Percentiles rank a stretch among this genome's conserved stretches.
phyloP scores from a whole-genome alignment of 352 stramenopile genomes.

The Blastocystis sp. region DNA sequence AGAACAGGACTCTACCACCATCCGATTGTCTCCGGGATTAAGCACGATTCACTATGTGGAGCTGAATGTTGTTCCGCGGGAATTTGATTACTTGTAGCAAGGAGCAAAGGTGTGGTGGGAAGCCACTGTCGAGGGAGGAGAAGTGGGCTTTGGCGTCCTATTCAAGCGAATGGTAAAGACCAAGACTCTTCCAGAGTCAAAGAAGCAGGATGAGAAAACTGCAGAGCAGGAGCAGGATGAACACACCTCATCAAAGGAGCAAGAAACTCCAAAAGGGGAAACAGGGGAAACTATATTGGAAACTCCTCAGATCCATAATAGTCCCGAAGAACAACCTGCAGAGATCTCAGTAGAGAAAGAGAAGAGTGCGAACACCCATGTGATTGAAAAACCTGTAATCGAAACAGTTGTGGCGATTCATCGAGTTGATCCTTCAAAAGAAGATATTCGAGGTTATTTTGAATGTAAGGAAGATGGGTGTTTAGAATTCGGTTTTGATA shows the following conservation, averaged over 20 bases:
- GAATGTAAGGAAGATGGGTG: constrained; percentile 21
- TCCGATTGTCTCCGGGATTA: background rate
- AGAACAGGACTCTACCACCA: background rate
- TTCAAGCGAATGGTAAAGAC: background rate
- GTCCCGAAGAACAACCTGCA: background rate
- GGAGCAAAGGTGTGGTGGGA: constrained; percentile 48
- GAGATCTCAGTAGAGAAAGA: background rate
- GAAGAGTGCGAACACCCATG: background rate
- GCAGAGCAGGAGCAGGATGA: background rate
- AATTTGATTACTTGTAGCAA: background rate
- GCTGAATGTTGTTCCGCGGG: background rate
- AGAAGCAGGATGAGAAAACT: background rate
- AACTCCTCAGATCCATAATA: background rate
- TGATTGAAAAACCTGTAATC: background rate
- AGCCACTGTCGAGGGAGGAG: background rate
- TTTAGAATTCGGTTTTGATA: constrained; percentile 52
- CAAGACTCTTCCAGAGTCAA: background rate
- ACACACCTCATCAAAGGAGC: background rate
- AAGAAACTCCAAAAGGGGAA: background rate
- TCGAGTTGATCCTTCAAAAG: constrained; percentile 12
- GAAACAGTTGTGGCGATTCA: constrained; percentile 4
- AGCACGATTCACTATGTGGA: constrained; percentile 34
- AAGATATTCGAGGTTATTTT: background rate
- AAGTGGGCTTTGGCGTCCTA: constrained; percentile 33
- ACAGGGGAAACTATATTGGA: background rate